Evolutionary conservation across 371 early-diverging fungal species (phyloP), one percentile per base, ranked within the genome.

Genomic region (Fennellomyces sp.): DNA sequence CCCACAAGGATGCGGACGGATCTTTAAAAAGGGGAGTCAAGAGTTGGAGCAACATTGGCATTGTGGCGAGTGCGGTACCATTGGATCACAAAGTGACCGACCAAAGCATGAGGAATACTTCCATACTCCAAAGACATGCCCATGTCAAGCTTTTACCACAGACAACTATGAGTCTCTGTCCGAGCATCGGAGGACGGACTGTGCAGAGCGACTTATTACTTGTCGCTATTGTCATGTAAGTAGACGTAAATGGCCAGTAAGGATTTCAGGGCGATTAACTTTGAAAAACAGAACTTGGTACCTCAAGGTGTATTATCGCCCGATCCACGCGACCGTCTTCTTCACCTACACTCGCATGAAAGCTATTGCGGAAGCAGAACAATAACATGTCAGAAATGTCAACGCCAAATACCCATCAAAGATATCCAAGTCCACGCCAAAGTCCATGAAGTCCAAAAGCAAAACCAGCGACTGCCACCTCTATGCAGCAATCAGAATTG

Each of bases 281-380:
- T 21, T 52, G 5, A 12, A 47, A 12, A 6, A 11, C 42, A 73
- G 73, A 86, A 83, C 5, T 67, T 80, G 7, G 85, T 89, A 10
- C 83, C 82, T 6, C 92, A 92, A 61, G 95, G 94, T 0, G 72
- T 67, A 1, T 63, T 60, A 8, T 80, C 92, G 0, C 57, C 70
- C 0, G 76, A 82, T 47, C 67, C 88, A 10, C 83, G 88, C 30
- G 95, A 94, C 68, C 65, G 83, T 7, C 65, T 91, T 25, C 65
- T 84, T 1, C 91, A 92, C 7, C 66, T 93, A 31, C 73, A 72
- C 50, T 83, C 78, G 5, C 96, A 96, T 68, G 96, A 96, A 67
- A 84, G 89, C 50, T 89, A 90, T 41, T 96, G 96, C 61, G 94
- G 96, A 17, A 86, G 84, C 29, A 81, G 95, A 15, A 93, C 95